Conservation (phyloP, 192 early-diverging fungal species). For the Coemansia sp. region DNA sequence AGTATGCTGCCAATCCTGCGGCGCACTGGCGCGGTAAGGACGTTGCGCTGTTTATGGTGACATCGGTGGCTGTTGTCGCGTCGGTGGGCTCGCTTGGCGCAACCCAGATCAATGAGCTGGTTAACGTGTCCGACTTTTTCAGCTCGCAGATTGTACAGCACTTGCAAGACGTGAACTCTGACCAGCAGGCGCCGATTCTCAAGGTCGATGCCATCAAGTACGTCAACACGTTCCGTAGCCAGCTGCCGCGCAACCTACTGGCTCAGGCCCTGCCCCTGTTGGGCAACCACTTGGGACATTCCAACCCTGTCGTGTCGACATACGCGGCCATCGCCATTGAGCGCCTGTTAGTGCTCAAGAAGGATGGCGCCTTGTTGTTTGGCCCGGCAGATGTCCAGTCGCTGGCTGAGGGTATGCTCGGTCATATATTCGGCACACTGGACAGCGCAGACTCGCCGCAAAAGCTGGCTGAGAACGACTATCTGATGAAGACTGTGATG, state of each 20-base stretch:
- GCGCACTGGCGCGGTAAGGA: conserved; percentile 94
- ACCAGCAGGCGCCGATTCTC: conserved; percentile 78
- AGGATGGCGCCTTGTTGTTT: conserved; percentile 61
- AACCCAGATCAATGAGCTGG: conserved; percentile 78
- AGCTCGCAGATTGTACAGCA: conserved; percentile 80
- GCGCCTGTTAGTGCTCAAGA: conserved; percentile 82
- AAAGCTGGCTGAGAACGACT: conserved; percentile 96
- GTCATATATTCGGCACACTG: conserved; percentile 76
- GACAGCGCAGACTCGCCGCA: conserved; percentile 79
- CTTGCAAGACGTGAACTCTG: conserved; percentile 70
- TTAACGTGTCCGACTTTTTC: conserved; percentile 86
- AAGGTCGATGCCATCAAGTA: conserved; percentile 96
- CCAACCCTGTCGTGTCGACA: conserved; percentile 83
- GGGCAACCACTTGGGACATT: conserved; percentile 77
- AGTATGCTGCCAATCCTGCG: conserved; percentile 69
- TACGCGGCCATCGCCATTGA: conserved; percentile 93
- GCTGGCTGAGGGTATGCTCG: conserved; percentile 68
- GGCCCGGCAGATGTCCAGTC: conserved; percentile 70
- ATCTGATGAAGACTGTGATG: conserved; percentile 91
- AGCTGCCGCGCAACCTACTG: conserved; percentile 84
- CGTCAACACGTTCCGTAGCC: conserved; percentile 89
- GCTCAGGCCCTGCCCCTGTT: conserved; percentile 76
- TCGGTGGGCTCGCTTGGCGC: conserved; percentile 81
- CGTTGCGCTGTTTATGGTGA: conserved; percentile 90
- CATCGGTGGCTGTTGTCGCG: conserved; percentile 82